Conservation (phyloP, 805 yeast species). For the Candida taoyuanica region DNA sequence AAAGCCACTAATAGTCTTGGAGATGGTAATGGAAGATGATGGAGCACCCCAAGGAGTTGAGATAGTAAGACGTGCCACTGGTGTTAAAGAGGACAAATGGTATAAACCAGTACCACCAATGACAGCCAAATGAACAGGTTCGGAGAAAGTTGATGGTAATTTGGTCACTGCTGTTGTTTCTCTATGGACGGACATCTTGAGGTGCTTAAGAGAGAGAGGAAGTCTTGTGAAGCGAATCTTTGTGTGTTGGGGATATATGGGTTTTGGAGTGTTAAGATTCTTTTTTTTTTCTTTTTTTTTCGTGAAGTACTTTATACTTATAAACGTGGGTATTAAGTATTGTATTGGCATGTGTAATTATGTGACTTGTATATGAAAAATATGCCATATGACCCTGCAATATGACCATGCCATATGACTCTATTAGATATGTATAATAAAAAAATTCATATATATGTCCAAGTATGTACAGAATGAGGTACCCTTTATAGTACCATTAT, state of each 20-base stretch:
- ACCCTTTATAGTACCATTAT: too few relatives aligned
- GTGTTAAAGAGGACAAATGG: conserved; percentile 72
- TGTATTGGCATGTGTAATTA: too few relatives aligned
- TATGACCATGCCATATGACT: too few relatives aligned
- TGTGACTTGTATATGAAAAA: too few relatives aligned
- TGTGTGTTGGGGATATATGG: neutral
- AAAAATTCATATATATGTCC: too few relatives aligned
- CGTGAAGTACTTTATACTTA: too few relatives aligned
- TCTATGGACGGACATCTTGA: conserved; percentile 26
- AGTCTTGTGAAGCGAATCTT: conserved; percentile 6
- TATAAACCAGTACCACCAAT: conserved; percentile 99
- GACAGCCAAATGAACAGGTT: conserved; percentile 76
- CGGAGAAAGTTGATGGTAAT: conserved; percentile 48
- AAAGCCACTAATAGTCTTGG: conserved; percentile 70
- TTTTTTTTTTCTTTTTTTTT: too few relatives aligned
- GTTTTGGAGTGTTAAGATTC: too few relatives aligned
- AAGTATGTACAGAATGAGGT: too few relatives aligned
- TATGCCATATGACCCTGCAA: too few relatives aligned
- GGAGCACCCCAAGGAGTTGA: conserved; percentile 98
- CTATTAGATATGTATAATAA: too few relatives aligned
- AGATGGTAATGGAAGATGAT: conserved; percentile 87
- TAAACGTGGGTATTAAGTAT: too few relatives aligned
- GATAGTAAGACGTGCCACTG: conserved; percentile 77
- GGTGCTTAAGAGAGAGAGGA: neutral
- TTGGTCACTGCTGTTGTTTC: conserved; percentile 11